Conservation (phyloP, 78 protist genomes). For the Isochrysis galbana region DNA sequence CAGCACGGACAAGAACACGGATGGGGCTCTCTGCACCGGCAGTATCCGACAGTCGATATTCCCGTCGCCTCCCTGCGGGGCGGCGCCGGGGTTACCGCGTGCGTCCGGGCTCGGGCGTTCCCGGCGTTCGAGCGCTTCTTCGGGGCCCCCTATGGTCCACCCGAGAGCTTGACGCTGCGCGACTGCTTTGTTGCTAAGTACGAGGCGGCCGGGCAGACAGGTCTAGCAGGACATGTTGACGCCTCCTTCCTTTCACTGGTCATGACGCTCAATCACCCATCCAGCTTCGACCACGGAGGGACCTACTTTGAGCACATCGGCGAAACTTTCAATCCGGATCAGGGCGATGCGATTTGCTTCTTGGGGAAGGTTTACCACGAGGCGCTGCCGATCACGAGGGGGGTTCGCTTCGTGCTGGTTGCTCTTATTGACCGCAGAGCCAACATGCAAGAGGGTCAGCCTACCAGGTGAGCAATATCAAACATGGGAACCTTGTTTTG, state of each 20-base stretch:
- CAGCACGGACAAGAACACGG: background rate
- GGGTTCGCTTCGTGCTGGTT: background rate
- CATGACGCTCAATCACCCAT: background rate
- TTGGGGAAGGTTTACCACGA: background rate
- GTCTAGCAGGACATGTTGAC: background rate
- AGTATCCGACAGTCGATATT: background rate
- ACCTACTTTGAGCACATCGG: background rate
- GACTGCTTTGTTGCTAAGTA: background rate
- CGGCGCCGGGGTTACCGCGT: background rate
- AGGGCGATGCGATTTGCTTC: background rate
- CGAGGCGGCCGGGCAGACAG: background rate
- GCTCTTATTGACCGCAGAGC: background rate
- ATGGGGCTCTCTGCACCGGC: background rate
- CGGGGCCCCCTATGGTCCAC: background rate
- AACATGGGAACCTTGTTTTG: too few relatives aligned
- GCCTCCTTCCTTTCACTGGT: background rate
- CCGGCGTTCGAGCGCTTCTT: background rate
- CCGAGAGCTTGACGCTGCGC: background rate
- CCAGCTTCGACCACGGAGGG: background rate
- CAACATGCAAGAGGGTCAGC: too few relatives aligned
- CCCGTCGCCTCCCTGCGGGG: background rate
- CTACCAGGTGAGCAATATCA: too few relatives aligned
- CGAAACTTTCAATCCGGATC: background rate
- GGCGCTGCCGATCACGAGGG: background rate
- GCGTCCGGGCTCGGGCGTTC: background rate